Evolutionary conservation across 169 alveolate genomes (phyloP), one percentile per base, ranked within the genome.

Genomic region (Eimeria necatrix): DNA sequence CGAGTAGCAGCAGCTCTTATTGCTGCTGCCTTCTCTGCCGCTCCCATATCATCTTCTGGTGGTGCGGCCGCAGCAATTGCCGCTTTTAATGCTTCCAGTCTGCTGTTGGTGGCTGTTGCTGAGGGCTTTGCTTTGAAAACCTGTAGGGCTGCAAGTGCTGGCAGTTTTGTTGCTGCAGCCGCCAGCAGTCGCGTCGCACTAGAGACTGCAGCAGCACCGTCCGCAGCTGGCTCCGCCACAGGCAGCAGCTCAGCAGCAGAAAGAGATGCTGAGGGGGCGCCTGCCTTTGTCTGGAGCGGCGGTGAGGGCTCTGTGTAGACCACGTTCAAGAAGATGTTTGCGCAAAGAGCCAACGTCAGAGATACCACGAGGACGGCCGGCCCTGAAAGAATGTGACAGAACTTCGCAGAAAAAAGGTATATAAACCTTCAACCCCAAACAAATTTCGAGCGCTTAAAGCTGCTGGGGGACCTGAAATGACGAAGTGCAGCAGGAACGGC

Each of bases 331-430:
- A 92, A 22, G 46, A 96, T 95, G 49, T 94, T 95, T 14, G 96
- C 96, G 24, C 96, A 76, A 22, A 96, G 51, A 5, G 97, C 94
- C 48, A 91, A 71, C 10, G 95, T 89, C 51, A 96, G 70, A 5
- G 97, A 91, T 41, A 94, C 78, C 12, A 96, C 97, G 24, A 96
- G 83, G 10, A 96, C 93, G 16, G 96, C 91, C n/a, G 97, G 97
- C 24, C 94, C 94, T 88, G 94, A 3, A 46, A 7, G 12, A 46
- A 56, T 48, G 41, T 32, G 41, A 32, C 41, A 32, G 41, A 20
- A 48, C 20, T 9, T 6, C 49, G 1, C 12, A 10, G 16, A 26
- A 80, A 12, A 12, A 32, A 80, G 53, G 46, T 9, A 49, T 2
- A 2, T 16, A 12, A 2, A 20, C 14, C 70, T 59, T 59, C 83